Conservation (phyloP, 805 yeast genomes). For the Pichia thaimueangensis region DNA sequence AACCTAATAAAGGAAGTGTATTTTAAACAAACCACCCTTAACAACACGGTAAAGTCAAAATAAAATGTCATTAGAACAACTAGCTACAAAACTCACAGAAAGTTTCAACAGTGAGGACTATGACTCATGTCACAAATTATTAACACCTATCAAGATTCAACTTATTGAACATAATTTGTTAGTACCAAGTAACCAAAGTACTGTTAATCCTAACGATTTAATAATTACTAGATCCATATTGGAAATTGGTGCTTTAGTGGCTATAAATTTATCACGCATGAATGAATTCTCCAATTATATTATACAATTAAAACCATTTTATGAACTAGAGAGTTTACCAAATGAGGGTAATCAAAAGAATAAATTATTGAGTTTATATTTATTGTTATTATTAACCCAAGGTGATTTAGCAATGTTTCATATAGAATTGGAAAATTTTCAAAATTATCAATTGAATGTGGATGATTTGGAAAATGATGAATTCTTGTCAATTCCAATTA, state of each 20-base stretch:
- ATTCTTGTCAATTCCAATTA: constrained; percentile 76
- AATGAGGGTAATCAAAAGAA: constrained; percentile 52
- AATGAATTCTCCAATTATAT: constrained; percentile 65
- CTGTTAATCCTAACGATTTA: constrained; percentile 53
- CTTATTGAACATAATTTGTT: constrained; percentile 71
- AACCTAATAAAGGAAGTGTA: no score
- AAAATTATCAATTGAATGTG: constrained; percentile 36
- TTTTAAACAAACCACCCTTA: no score
- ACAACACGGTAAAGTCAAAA: no score
- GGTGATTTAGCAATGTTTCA: constrained; percentile 87
- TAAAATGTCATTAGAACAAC: constrained; percentile 54
- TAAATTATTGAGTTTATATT: constrained; percentile 68
- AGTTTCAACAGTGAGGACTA: constrained; percentile 61
- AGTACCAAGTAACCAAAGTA: constrained; percentile 48
- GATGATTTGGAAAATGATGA: constrained; percentile 58
- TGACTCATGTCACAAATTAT: constrained; percentile 49
- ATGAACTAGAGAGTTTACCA: constrained; percentile 32
- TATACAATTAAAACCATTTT: constrained; percentile 73
- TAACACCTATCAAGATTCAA: constrained; percentile 72
- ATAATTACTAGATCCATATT: constrained; percentile 73
- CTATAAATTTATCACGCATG: constrained; percentile 59
- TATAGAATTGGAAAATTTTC: constrained; percentile 74
- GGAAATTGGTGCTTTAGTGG: constrained; percentile 81
- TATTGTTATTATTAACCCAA: constrained; percentile 70
- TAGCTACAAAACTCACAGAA: constrained; percentile 62